Base-by-base conservation (phyloP, 108 stramenopile genomes). In the Fragilaria radians region DNA sequence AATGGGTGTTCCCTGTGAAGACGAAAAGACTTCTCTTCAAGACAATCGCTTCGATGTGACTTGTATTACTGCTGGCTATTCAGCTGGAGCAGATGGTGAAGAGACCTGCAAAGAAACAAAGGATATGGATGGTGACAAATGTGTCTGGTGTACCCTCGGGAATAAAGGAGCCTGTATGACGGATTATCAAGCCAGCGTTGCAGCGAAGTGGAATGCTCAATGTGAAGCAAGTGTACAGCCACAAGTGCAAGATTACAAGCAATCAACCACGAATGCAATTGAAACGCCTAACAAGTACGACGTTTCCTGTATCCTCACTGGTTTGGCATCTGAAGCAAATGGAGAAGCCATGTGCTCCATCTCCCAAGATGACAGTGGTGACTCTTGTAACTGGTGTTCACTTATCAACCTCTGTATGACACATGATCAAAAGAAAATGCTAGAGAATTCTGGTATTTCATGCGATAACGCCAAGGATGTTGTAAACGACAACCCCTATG, bases 381-480 rank as follows among this genome's bases (percentile, higher is more conserved):
- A 56, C 28, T 27, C 60, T 27, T 72, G 71, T 51, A 46, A 48
- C 14, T 72, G 71, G 71, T 72, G 71, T 28, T 51, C 59, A 57
- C 65, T 29, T 14, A 65, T 45, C 3, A 65, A 61, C 14, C 36
- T 42, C 14, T 42, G 36, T 14, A 7, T 42, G 11, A 42, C 36
- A 11, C 36, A 42, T 14, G 36, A 42, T 14, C 36, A 42, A 42
- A 14, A 11, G 7, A 14, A 42, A 11, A 11, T 42, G 7, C 11
- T 14, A 7, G 36, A 42, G 36, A 7, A 42, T 11, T 7, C 36
- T 14, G 36, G 36, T 14, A 14, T 42, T 14, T 14, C 7, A 42
- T 42, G 36, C 14, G 36, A 14, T 42, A 11, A 7, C 36, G 14
- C 36, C 14, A 14, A 7, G 14, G 36, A 42, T 42, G 14, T 42